Percentiles rank a stretch among this genome's conserved stretches.
These are phyloP conservation scores for Teratosphaeria nubilosa DNA, from an alignment of 2,329 filamentous ascomycete genomes.

Conservation along the genomic window DNA sequence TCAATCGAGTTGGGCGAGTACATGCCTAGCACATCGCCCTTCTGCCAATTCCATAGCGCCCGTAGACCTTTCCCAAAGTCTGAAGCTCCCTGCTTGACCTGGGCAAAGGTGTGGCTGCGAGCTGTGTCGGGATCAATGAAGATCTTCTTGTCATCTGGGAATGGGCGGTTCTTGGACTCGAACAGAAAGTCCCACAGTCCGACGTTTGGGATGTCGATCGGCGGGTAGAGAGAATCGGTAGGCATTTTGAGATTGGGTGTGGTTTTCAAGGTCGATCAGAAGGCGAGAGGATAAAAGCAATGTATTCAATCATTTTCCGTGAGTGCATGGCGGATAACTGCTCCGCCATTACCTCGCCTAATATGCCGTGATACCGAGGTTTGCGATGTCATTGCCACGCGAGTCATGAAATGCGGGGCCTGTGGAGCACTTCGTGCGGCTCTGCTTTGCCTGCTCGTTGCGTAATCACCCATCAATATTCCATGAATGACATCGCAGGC, in stretches of 20 bases:
- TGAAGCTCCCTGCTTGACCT: constrained; percentile 54
- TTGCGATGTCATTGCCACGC: neutral
- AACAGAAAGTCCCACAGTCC: constrained; percentile 76
- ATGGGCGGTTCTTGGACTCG: constrained; percentile 54
- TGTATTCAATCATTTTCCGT: neutral
- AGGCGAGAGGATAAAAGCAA: neutral
- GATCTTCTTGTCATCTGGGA: constrained; percentile 65
- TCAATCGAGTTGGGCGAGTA: constrained; percentile 84
- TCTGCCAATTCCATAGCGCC: constrained; percentile 65
- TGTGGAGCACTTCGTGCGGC: neutral
- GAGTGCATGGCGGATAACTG: neutral
- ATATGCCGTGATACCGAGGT: neutral
- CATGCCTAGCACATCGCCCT: constrained; percentile 71
- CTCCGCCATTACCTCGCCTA: neutral
- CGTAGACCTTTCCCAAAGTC: constrained; percentile 75
- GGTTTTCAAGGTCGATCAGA: neutral
- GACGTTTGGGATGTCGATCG: constrained; percentile 58
- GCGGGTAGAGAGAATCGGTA: constrained; percentile 54
- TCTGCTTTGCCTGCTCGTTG: neutral
- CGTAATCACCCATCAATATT: neutral
- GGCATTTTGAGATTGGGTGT: constrained; percentile 49
- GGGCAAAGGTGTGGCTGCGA: constrained; percentile 58
- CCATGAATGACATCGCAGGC: neutral
- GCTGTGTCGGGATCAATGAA: constrained; percentile 65
- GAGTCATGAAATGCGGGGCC: neutral